These are phyloP conservation scores for Rosa rugosa DNA, from an alignment of 306 rosid genomes.

Conservation along the genomic window DNA sequence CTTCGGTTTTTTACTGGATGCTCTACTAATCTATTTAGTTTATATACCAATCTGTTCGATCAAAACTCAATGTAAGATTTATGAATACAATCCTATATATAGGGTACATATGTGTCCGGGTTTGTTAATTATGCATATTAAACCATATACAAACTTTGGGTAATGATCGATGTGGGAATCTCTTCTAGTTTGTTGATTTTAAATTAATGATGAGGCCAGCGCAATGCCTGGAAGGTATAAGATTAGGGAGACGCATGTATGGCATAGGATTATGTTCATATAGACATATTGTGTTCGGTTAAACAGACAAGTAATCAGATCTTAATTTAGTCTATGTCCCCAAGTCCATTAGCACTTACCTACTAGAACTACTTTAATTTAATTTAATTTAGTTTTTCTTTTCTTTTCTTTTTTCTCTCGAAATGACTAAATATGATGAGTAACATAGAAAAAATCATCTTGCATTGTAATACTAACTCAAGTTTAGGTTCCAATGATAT, in stretches of 20 bases:
- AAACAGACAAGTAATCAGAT: conserved; percentile 7
- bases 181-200: not conserved
- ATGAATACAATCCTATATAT: too few species aligned
- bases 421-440: too few species aligned
- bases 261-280: not conserved
- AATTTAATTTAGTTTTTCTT: not conserved
- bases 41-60: too few species aligned
- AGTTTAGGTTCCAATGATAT: too few species aligned
- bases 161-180: conserved; percentile 1
- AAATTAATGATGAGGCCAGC: not conserved
- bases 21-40: too few species aligned
- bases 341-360: conserved; percentile 24
- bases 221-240: conserved; percentile 3
- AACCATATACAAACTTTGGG: not conserved
- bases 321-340: conserved; percentile 17
- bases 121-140: not conserved
- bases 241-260: not conserved
- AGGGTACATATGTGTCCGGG: too few species aligned
- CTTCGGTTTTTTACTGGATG: too few species aligned
- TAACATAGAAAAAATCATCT: too few species aligned
- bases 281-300: conserved; percentile 19
- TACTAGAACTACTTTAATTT: not conserved
- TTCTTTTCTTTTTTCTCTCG: too few species aligned
- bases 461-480: too few species aligned
- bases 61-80: too few species aligned